Conservation (phyloP, 2,329 filamentous ascomycete species). For the Colletotrichum gigasporum region DNA sequence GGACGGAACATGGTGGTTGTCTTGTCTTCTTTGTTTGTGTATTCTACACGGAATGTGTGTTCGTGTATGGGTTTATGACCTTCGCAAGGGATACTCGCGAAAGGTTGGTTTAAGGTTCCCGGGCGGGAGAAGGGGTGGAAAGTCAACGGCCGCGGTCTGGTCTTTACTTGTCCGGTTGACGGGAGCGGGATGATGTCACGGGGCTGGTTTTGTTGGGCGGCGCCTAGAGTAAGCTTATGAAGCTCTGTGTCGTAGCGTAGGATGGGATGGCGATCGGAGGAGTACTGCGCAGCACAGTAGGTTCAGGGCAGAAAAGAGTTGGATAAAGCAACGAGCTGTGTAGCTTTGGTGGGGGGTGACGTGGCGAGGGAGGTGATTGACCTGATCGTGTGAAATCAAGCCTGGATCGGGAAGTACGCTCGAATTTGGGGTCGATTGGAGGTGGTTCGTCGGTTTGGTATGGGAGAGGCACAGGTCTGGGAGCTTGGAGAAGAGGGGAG, state of each 20-base stretch:
- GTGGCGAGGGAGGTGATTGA: slow-evolving; percentile 16
- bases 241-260: not conserved
- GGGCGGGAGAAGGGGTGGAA: not conserved
- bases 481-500: not conserved
- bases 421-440: not conserved
- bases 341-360: slow-evolving; percentile 21
- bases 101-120: not conserved
- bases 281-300: not conserved
- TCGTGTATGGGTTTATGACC: not conserved
- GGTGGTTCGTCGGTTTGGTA: slow-evolving; percentile 1
- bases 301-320: not conserved
- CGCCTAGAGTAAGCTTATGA: not conserved
- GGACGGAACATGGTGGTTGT: slow-evolving; percentile 30
- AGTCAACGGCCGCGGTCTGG: not conserved
- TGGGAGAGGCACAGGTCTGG: not conserved
- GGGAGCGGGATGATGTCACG: slow-evolving; percentile 20
- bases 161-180: not conserved
- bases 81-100: not conserved
- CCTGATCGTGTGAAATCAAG: slow-evolving; percentile 8
- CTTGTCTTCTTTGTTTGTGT: not conserved
- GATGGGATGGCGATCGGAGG: not conserved
- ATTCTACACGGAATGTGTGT: not conserved
- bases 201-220: slow-evolving; percentile 1
- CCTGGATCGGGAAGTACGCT: slow-evolving; percentile 11
- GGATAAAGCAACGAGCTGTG: slow-evolving; percentile 6